Evolutionary conservation across 768 basidiomycete genomes (phyloP).

Genomic region (Harrya chromipes): DNA sequence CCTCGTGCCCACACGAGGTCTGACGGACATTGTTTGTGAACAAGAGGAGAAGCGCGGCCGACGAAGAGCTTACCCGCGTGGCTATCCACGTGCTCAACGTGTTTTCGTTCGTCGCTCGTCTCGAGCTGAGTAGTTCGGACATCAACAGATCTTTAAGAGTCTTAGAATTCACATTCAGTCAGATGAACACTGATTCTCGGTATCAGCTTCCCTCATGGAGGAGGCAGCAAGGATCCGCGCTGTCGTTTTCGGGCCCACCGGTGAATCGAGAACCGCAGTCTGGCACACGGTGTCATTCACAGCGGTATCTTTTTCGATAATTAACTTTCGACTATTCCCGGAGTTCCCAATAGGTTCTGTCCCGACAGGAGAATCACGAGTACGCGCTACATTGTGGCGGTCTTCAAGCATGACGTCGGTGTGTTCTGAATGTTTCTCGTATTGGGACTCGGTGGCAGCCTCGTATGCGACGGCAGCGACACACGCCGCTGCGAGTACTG

Average conservation of each 20-base stretch:
- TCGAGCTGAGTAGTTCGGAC: background rate
- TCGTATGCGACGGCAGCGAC: conserved; percentile 13
- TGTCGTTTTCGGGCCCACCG: background rate
- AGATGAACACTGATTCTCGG: background rate
- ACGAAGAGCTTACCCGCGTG: conserved; percentile 3
- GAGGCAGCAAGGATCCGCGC: background rate
- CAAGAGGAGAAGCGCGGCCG: background rate
- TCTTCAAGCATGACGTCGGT: background rate
- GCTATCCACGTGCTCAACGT: background rate
- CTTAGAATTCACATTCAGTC: background rate
- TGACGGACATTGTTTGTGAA: too few relatives aligned
- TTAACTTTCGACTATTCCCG: background rate
- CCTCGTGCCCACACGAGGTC: too few relatives aligned
- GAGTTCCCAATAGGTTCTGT: background rate
- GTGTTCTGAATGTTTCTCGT: conserved; percentile 2
- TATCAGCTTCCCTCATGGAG: background rate
- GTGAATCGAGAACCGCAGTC: background rate
- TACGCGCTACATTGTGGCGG: background rate
- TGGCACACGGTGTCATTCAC: background rate
- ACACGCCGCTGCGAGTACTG: background rate
- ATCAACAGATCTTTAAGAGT: background rate
- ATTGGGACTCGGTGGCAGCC: conserved; percentile 3
- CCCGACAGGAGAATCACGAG: background rate
- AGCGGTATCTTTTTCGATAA: background rate
- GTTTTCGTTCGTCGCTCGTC: background rate